These are phyloP conservation scores for Groenewaldozyma tartarivorans DNA, from an alignment of 805 yeast genomes.

Conservation along the genomic window DNA sequence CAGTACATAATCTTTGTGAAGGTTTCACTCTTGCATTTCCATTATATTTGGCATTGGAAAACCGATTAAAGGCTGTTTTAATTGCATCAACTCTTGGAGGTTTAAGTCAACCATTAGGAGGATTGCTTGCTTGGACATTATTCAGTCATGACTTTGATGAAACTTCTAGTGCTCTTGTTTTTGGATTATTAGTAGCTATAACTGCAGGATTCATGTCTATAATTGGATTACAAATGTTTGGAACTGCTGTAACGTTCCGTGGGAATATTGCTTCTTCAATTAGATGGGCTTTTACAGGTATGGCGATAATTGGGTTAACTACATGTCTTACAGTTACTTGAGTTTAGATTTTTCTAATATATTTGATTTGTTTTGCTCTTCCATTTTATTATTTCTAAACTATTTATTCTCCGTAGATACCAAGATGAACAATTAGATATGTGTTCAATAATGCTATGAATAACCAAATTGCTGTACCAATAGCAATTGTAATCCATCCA, in stretches of 20 bases:
- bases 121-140: conserved; percentile 54
- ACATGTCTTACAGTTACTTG: conserved; percentile 22
- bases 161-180: conserved; percentile 30
- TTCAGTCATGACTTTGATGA: conserved; percentile 30
- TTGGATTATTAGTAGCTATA: conserved; percentile 57
- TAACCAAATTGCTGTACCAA: conserved; percentile 56
- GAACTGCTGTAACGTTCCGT: conserved; percentile 71
- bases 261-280: conserved; percentile 55
- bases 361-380: not conserved
- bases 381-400: not conserved
- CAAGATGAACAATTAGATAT: conserved; percentile 45
- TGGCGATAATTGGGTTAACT: conserved; percentile 44
- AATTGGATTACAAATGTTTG: conserved; percentile 80
- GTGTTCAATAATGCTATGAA: conserved; percentile 64
- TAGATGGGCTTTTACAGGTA: conserved; percentile 52
- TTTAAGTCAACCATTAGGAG: conserved; percentile 84
- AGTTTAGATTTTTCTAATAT: not conserved
- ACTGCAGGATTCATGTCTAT: conserved; percentile 80
- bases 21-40: conserved; percentile 94
- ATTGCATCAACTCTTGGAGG: conserved; percentile 70
- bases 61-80: conserved; percentile 50
- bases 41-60: conserved; percentile 63
- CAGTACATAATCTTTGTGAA: conserved; percentile 86
- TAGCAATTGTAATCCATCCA: conserved; percentile 42
- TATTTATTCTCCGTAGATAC: conserved; percentile 20